A percentile compares a stretch with the other conserved stretches of the same genome.
Conservation (phyloP, 1,284 basidiomycete species). For the Boletus sp. region DNA sequence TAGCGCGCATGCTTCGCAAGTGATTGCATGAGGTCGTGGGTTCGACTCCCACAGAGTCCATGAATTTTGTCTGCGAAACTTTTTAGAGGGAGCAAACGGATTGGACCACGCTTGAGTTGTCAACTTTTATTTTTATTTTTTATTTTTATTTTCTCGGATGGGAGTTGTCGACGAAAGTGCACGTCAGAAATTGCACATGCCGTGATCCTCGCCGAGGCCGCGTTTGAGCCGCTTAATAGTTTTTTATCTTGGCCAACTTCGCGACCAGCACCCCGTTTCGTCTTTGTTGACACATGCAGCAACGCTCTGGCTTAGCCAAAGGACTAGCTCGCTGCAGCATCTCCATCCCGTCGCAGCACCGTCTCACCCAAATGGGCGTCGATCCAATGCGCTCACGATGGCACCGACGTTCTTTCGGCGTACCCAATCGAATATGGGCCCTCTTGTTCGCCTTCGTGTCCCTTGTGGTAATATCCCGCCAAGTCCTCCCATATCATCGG, state of each 20-base stretch:
- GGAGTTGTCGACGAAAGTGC: no score
- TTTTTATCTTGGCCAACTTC: conserved; percentile 1
- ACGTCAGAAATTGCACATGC: no score
- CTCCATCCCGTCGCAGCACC: conserved; percentile 41
- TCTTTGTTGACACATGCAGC: conserved; percentile 44
- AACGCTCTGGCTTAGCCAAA: conserved; percentile 45
- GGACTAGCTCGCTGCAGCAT: conserved; percentile 46
- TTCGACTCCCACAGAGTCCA: conserved; percentile 39
- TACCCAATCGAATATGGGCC: conserved; percentile 70
- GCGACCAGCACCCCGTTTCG: conserved; percentile 5
- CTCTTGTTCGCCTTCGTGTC: conserved; percentile 52
- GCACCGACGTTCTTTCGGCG: conserved; percentile 53
- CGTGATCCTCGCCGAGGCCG: neutral
- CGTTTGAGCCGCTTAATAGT: neutral
- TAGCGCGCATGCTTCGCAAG: conserved; percentile 39
- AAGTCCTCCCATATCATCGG: conserved; percentile 42
- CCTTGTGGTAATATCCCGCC: conserved; percentile 61
- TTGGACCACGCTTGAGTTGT: no score
- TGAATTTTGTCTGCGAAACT: conserved; percentile 28
- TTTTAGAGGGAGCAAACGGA: no score
- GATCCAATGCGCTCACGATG: conserved; percentile 42
- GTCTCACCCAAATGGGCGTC: conserved; percentile 41
- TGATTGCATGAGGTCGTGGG: conserved; percentile 37
- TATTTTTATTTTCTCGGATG: neutral
- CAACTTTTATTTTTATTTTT: no score